Conservation (phyloP, 495 filamentous ascomycete species). For the Podospora sp. region DNA sequence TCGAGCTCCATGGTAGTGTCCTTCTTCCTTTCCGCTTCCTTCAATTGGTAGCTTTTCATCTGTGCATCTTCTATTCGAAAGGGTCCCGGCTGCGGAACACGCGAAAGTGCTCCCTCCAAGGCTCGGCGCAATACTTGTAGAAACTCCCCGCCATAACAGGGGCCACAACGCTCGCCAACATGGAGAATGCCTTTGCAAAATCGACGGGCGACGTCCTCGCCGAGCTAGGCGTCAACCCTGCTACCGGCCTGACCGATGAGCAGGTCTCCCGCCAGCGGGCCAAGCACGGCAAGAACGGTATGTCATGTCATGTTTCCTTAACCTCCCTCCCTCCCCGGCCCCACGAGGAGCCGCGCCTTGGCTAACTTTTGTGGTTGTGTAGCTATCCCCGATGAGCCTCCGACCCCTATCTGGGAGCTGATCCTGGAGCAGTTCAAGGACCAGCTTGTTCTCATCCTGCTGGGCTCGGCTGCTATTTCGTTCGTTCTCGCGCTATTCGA, state of each 20-base stretch:
- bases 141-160: constrained; percentile 20
- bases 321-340: neutral
- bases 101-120: neutral
- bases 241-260: constrained; percentile 66
- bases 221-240: constrained; percentile 69
- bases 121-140: neutral
- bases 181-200: constrained; percentile 80
- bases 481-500: constrained; percentile 94
- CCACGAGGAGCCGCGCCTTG: neutral
- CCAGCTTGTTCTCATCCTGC: constrained; percentile 92
- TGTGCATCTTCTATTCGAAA: neutral
- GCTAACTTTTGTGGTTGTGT: constrained; percentile 18
- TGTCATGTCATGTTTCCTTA: constrained; percentile 27
- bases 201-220: constrained; percentile 69
- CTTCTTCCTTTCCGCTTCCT: constrained; percentile 20
- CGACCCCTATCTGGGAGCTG: constrained; percentile 95
- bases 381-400: constrained; percentile 95
- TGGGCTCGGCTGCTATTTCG: constrained; percentile 91
- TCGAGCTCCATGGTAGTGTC: constrained; percentile 24
- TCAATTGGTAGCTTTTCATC: constrained; percentile 19
- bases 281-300: constrained; percentile 87
- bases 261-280: constrained; percentile 65
- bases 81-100: neutral
- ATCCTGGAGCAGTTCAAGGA: constrained; percentile 99
- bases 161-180: constrained; percentile 38